Percentiles rank a stretch among this genome's conserved stretches.
Evolutionary conservation across 1,284 basidiomycete genomes (phyloP).

Genomic region (Neolentinus lepideus): DNA sequence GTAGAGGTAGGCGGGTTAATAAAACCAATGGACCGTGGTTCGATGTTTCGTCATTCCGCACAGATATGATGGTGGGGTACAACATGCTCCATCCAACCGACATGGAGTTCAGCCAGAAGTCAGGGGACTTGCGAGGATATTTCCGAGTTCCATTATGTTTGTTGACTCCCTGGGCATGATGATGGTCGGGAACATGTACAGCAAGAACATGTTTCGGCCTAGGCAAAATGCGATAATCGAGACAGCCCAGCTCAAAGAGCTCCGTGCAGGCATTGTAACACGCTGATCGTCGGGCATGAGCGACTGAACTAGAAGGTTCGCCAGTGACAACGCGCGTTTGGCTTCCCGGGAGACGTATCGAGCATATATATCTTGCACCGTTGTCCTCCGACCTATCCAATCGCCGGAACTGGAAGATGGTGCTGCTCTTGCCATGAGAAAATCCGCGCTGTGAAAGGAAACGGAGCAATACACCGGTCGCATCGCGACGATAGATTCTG

Average conservation of each 20-base stretch:
- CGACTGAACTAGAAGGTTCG: constrained; percentile 32
- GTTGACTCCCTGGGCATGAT: constrained; percentile 8
- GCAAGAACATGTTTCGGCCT: constrained; percentile 15
- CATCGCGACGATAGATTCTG: constrained; percentile 46
- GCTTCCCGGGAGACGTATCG: constrained; percentile 38
- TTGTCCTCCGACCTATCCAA: not conserved
- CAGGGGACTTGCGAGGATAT: constrained; percentile 49
- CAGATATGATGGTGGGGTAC: constrained; percentile 49
- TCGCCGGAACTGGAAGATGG: too few species aligned
- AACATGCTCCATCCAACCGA: constrained; percentile 25
- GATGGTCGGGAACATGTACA: not conserved
- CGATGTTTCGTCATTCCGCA: constrained; percentile 23
- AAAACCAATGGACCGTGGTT: constrained; percentile 51
- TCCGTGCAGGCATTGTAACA: constrained; percentile 47
- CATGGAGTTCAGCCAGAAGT: constrained; percentile 51
- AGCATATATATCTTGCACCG: constrained; percentile 32
- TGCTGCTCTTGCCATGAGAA: not conserved
- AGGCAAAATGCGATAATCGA: constrained; percentile 47
- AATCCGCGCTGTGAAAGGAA: constrained; percentile 25
- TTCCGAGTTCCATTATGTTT: constrained; percentile 34
- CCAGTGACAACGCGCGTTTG: constrained; percentile 37
- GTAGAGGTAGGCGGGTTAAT: constrained; percentile 58
- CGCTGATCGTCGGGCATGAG: constrained; percentile 49
- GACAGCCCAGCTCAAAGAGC: constrained; percentile 39
- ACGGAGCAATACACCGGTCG: constrained; percentile 46